A percentile compares a stretch with the other conserved stretches of the same genome.
Evolutionary conservation across 2,329 filamentous ascomycete genomes (phyloP).

Genomic region (Hypoxylon rubiginosum): DNA sequence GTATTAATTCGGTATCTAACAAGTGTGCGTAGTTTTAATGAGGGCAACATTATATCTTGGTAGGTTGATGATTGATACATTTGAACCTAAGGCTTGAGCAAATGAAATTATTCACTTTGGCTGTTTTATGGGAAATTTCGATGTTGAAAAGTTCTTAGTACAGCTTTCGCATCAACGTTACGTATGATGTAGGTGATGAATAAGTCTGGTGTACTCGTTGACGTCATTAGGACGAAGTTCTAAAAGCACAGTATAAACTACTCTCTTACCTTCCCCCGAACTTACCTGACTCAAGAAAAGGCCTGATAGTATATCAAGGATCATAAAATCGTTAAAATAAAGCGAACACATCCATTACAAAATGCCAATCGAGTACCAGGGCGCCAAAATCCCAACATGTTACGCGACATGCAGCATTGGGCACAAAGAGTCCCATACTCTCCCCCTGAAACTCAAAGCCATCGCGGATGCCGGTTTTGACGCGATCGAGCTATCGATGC

Average conservation of each 20-base stretch:
- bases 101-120: too few species aligned
- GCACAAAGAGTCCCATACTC: slow-evolving; percentile 58
- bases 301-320: background rate
- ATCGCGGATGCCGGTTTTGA: slow-evolving; percentile 75
- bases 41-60: too few species aligned
- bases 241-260: background rate
- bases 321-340: background rate
- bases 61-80: too few species aligned
- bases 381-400: slow-evolving; percentile 46
- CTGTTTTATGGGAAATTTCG: too few species aligned
- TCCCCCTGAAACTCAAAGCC: slow-evolving; percentile 71
- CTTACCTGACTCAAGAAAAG: background rate
- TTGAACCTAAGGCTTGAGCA: too few species aligned
- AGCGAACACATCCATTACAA: slow-evolving; percentile 1
- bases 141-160: too few species aligned
- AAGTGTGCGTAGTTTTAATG: too few species aligned
- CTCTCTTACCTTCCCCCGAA: background rate
- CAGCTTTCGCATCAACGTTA: slow-evolving; percentile 27
- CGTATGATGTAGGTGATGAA: slow-evolving; percentile 25
- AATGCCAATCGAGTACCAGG: slow-evolving; percentile 48
- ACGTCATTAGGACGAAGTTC: slow-evolving; percentile 30
- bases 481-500: slow-evolving; percentile 80
- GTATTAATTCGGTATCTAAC: too few species aligned
- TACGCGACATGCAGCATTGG: slow-evolving; percentile 53
- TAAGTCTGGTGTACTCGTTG: slow-evolving; percentile 29